Evolutionary conservation across 2,329 filamentous ascomycete species (phyloP), one percentile per base, ranked within the genome.

Genomic region (Aspergillus brasiliensis): DNA sequence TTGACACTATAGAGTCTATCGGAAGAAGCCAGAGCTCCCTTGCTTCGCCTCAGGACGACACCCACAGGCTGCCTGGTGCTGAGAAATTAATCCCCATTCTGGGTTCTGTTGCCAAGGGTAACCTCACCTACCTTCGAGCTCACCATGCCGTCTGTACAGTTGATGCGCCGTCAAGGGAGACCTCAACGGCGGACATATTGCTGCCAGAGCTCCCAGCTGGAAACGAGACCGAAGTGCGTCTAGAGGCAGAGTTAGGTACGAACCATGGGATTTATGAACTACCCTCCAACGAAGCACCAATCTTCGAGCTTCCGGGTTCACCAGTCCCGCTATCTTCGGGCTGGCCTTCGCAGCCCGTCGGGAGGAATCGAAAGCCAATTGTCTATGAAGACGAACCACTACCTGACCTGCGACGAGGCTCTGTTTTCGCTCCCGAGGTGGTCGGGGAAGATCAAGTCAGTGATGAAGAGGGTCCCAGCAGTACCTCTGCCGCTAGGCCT

Each of bases 71-170:
- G 55, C 82, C 82, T 4, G 82, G 83, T 3, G 79, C 81, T 2
- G 83, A 85, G 61, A 86, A 84, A 65, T 74, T 87, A 5, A 80
- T 82, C 19, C 82, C 83, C 1, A 68, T 83, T 1, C 66, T 87
- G 23, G 77, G 77, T 7, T 75, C 79, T 19, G 73, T 74, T 61
- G 82, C 81, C 8, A 76, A 78, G 7, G 74, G 81, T 1, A 79
- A 75, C 25, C 59, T 87, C 65, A 82, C 78, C 2, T 85, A 84
- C 66, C 68, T 88, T 10, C 78, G 85, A 42, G 76, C 85, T 25
- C 82, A 86, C 59, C 83, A 86, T 72, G 74, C 78, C 28, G 67
- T 87, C 15, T 71, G 86, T 37, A 86, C 83, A 0, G 74, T 81
- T 59, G 77, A 81, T 52, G 65, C 73, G 1, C 74, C 75, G 0